phyloP scores from a whole-genome alignment of 768 basidiomycete species.

The Rhodotorula kratochvilovae region DNA sequence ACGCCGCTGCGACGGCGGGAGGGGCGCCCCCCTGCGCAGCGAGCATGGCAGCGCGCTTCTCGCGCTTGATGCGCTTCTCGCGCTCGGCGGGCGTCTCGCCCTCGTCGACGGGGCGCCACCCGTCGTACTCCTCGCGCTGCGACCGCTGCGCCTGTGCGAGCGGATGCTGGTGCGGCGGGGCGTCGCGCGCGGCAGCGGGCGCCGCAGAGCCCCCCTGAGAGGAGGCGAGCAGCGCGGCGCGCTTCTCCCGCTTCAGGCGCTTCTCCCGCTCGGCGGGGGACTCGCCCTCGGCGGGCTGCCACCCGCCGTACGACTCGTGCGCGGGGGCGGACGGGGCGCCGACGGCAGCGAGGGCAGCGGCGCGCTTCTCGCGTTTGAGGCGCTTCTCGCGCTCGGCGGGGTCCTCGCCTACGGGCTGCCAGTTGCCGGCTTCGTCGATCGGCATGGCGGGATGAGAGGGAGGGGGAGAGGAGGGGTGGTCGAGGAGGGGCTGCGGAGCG shows the following conservation, averaged over 20 bases:
- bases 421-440: constrained; percentile 7
- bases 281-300: constrained; percentile 29
- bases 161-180: neutral
- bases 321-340: neutral
- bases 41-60: constrained; percentile 30
- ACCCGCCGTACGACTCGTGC: constrained; percentile 17
- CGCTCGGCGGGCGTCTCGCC: constrained; percentile 20
- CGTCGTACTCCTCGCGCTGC: constrained; percentile 22
- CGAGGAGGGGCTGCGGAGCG: no score
- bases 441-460: neutral
- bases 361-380: constrained; percentile 27
- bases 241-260: constrained; percentile 37
- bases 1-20: neutral
- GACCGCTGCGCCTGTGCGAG: neutral
- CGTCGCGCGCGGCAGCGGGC: no score
- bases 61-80: constrained; percentile 31
- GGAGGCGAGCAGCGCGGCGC: constrained; percentile 7
- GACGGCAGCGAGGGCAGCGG: constrained; percentile 10
- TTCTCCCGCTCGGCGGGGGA: constrained; percentile 36
- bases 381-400: constrained; percentile 27
- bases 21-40: constrained; percentile 1
- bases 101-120: constrained; percentile 17
- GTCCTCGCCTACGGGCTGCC: constrained; percentile 15
- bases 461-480: neutral
- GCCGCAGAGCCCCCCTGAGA: neutral